phyloP scores from a whole-genome alignment of 1,139 yeast species.

The Yamadazyma diospyri region DNA sequence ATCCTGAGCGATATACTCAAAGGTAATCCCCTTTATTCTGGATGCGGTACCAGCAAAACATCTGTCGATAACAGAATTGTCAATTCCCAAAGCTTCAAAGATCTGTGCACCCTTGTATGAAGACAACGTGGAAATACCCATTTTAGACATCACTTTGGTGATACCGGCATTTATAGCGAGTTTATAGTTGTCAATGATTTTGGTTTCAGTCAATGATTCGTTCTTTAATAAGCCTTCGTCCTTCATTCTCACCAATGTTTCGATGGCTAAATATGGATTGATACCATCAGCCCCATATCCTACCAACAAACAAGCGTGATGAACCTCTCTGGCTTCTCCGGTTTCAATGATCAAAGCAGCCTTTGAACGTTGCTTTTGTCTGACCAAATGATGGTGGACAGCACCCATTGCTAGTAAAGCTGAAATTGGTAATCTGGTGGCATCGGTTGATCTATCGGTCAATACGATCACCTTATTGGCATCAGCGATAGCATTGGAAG shows the following conservation, averaged over 20 bases:
- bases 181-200: constrained; percentile 73
- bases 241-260: constrained; percentile 82
- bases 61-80: constrained; percentile 89
- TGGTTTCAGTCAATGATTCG: constrained; percentile 50
- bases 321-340: constrained; percentile 97
- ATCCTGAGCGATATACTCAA: constrained; percentile 94
- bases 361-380: constrained; percentile 94
- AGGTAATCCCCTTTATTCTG: constrained; percentile 91
- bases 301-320: constrained; percentile 88
- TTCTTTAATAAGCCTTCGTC: constrained; percentile 71
- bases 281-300: constrained; percentile 98
- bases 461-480: constrained; percentile 72
- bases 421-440: constrained; percentile 72
- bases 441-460: constrained; percentile 63
- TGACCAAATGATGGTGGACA: constrained; percentile 92
- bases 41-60: constrained; percentile 98
- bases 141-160: constrained; percentile 95
- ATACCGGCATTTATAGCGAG: constrained; percentile 86
- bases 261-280: constrained; percentile 91
- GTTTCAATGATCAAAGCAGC: constrained; percentile 90
- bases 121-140: constrained; percentile 98
- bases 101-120: constrained; percentile 98
- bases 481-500: constrained; percentile 79
- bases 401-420: constrained; percentile 96
- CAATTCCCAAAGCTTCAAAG: constrained; percentile 94